Evolutionary conservation across 2,329 filamentous ascomycete species (phyloP), one percentile per base, ranked within the genome.

Genomic region (Lojkania enalia): DNA sequence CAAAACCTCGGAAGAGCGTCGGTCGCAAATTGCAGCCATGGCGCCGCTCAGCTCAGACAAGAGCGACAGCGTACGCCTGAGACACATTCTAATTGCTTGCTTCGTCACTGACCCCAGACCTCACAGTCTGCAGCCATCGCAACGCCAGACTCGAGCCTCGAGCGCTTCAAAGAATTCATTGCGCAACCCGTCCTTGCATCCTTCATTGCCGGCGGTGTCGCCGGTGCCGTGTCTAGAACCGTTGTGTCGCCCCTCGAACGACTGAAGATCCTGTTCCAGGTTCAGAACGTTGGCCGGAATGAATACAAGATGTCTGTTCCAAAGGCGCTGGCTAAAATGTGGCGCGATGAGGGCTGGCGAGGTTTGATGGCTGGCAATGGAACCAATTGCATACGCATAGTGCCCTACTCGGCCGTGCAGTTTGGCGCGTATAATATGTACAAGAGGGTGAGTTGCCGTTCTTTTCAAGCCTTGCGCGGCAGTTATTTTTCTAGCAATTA

Each of bases 361-460:
- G 94, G 94, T 0, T 95, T 97, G 72, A 95, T 99, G 91, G 84
- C 90, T 56, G 94, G 94, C 40, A 99, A 99, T 69, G 94, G 94
- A 52, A 96, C 91, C 49, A 99, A 99, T 71, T 99, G 94, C 77
- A 89, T 99, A 61, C 88, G 94, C 51, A 99, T 99, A 57, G 90
- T 99, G 40, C 94, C 94, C 3, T 99, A 99, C 71, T 97, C 92
- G 38, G 94, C 94, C 9, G 94, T 97, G 30, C 94, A 99, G 66
- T 99, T 99, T 71, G 92, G 92, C 58, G 95, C 90, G 66, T 99
- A 97, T 76, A 97, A 95, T 69, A 84, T 97, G 57, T 99, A 99
- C 74, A 96, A 95, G 73, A 82, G 84, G 74, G 91, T 95, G 75
- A 68, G 85, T 74, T 38, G 13, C n/a, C 25, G 25, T n/a, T 29